These are phyloP conservation scores for Wallacemonas sp. DNA, from an alignment of 208 protist genomes.

Conservation along the genomic window DNA sequence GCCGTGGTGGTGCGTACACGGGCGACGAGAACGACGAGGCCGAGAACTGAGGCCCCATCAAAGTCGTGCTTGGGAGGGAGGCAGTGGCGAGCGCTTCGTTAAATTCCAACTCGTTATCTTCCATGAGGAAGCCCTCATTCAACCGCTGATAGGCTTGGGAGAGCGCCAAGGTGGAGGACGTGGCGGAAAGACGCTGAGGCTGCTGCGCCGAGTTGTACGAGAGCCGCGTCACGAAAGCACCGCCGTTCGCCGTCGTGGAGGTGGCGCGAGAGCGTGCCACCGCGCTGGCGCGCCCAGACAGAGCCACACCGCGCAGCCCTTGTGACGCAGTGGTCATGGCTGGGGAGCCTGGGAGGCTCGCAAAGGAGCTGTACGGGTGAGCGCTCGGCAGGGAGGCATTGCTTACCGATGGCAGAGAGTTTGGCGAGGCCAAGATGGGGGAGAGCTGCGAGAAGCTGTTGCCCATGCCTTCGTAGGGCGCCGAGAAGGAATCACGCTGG, in stretches of 20 bases:
- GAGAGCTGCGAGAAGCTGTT: conserved; percentile 5
- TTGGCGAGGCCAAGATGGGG: not conserved
- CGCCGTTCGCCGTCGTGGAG: not conserved
- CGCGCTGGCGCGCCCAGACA: not conserved
- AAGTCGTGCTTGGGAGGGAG: not conserved
- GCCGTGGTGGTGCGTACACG: conserved; percentile 3
- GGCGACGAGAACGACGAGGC: conserved; percentile 2
- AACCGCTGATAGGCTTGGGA: not conserved
- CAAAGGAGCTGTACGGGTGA: not conserved
- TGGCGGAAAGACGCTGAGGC: not conserved
- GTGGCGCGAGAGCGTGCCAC: conserved; percentile 1
- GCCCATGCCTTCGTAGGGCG: not conserved
- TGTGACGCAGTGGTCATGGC: not conserved
- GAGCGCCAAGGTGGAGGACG: not conserved
- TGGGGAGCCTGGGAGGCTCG: not conserved
- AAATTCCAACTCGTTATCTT: conserved; percentile 1
- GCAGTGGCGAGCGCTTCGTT: conserved; percentile 2
- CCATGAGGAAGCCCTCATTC: conserved; percentile 7
- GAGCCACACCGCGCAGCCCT: not conserved
- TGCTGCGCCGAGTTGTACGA: not conserved
- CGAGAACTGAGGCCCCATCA: not conserved
- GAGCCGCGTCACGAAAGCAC: not conserved
- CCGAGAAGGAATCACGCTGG: not conserved
- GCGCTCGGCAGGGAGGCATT: not conserved
- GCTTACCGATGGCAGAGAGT: conserved; percentile 4